Evolutionary conservation across 2,329 filamentous ascomycete genomes (phyloP).

Genomic region (Biscogniauxia mediterranea): DNA sequence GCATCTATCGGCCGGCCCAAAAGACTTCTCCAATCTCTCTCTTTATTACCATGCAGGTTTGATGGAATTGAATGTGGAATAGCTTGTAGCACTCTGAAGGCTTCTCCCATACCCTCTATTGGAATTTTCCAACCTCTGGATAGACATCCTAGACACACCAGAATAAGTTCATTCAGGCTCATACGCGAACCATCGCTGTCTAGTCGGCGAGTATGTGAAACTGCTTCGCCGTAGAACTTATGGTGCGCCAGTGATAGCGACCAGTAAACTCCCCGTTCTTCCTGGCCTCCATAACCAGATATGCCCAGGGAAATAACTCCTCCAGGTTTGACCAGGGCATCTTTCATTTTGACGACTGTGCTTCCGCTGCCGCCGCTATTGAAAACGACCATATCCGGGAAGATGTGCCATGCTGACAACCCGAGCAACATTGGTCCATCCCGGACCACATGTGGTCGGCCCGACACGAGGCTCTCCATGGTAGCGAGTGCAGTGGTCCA

Average conservation of each 20-base stretch:
- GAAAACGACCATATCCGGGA: constrained; percentile 11
- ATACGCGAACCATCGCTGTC: constrained; percentile 4
- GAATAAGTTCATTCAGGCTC: constrained; percentile 7
- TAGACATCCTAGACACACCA: constrained; percentile 7
- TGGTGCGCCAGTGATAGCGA: constrained; percentile 14
- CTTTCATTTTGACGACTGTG: constrained; percentile 6
- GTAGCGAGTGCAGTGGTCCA: constrained; percentile 7
- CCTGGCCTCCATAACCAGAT: neutral
- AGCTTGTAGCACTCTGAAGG: neutral
- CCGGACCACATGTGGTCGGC: constrained; percentile 5
- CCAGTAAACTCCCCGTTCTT: constrained; percentile 8
- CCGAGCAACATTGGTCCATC: constrained; percentile 10
- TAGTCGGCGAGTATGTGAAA: neutral
- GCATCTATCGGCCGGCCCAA: neutral
- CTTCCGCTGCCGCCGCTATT: neutral
- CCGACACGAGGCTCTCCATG: constrained; percentile 9
- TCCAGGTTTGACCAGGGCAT: constrained; percentile 3
- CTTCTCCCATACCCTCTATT: neutral
- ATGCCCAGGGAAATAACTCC: constrained; percentile 11
- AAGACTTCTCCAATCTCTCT: neutral
- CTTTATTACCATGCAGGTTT: neutral
- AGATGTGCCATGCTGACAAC: constrained; percentile 15
- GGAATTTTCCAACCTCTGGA: neutral
- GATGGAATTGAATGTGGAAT: neutral
- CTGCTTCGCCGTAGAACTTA: constrained; percentile 9